A percentile compares a stretch with the other conserved stretches of the same genome.
Evolutionary conservation across 148 eudicot species (phyloP).

Genomic region (Nepenthes gracilis): DNA sequence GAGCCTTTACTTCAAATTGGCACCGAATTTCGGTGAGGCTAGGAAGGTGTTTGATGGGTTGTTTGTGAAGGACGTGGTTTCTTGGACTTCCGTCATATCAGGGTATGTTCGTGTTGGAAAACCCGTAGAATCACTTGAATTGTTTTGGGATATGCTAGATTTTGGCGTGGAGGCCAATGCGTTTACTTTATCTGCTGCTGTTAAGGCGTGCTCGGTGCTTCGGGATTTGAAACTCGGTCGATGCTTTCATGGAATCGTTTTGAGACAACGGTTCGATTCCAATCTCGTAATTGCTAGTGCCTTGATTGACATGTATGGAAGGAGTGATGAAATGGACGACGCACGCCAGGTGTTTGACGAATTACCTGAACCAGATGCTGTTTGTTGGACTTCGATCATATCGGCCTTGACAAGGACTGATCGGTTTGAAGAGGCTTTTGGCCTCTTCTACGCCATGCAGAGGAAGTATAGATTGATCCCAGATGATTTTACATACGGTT

Average conservation of each 20-base stretch:
- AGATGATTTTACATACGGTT: conserved; percentile 60
- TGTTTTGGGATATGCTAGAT: conserved; percentile 49
- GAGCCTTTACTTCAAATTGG: conserved; percentile 56
- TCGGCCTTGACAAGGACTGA: conserved; percentile 56
- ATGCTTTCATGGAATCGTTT: conserved; percentile 57
- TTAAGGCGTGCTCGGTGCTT: conserved; percentile 64
- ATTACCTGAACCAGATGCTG: conserved; percentile 47
- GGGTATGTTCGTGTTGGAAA: conserved; percentile 44
- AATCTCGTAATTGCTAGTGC: conserved; percentile 52
- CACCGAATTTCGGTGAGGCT: conserved; percentile 25
- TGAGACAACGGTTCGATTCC: conserved; percentile 46
- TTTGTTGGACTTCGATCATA: conserved; percentile 72
- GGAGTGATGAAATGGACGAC: conserved; percentile 19
- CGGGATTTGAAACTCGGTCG: conserved; percentile 39
- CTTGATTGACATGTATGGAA: conserved; percentile 73
- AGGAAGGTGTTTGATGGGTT: conserved; percentile 41
- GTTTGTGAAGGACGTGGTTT: conserved; percentile 52
- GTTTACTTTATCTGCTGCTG: conserved; percentile 54
- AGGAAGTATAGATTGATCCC: conserved; percentile 28
- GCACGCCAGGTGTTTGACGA: conserved; percentile 58
- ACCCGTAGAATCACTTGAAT: conserved; percentile 25
- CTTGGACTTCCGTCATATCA: conserved; percentile 82
- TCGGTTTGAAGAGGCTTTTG: conserved; percentile 42
- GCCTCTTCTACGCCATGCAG: conserved; percentile 39
- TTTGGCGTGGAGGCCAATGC: conserved; percentile 63